Conservation (phyloP, 1,284 basidiomycete genomes). For the Sanghuangporus weigelae region DNA sequence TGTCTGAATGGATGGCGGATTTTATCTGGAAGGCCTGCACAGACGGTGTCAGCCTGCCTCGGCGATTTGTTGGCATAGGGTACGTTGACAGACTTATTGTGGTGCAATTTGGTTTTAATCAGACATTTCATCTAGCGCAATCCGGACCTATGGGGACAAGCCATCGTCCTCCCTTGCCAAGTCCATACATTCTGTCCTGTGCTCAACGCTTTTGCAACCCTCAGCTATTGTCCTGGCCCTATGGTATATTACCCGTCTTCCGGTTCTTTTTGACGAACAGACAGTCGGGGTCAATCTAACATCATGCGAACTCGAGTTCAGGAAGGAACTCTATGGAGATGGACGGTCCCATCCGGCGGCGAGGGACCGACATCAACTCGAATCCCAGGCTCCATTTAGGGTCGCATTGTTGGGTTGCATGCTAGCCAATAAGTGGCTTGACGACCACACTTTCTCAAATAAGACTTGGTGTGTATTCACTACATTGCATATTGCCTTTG, state of each 20-base stretch:
- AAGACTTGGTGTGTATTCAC: slow-evolving; percentile 74
- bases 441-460: slow-evolving; percentile 89
- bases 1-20: slow-evolving; percentile 70
- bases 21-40: slow-evolving; percentile 79
- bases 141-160: slow-evolving; percentile 36
- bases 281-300: slow-evolving; percentile 15
- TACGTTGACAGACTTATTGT: slow-evolving; percentile 28
- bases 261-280: slow-evolving; percentile 47
- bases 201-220: slow-evolving; percentile 77
- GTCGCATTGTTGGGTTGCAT: slow-evolving; percentile 80
- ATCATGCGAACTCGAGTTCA: slow-evolving; percentile 30
- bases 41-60: slow-evolving; percentile 53
- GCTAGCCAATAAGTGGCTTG: slow-evolving; percentile 89
- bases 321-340: slow-evolving; percentile 46
- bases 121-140: slow-evolving; percentile 29
- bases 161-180: slow-evolving; percentile 53
- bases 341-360: slow-evolving; percentile 56
- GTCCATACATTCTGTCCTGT: slow-evolving; percentile 65
- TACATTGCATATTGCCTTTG: slow-evolving; percentile 4
- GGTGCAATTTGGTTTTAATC: slow-evolving; percentile 18
- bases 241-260: slow-evolving; percentile 79
- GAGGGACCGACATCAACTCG: slow-evolving; percentile 45
- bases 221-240: slow-evolving; percentile 74
- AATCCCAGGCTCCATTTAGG: slow-evolving; percentile 59
- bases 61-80: slow-evolving; percentile 40